Conservation (phyloP, 1,139 yeast genomes). For the Geotrichum armillariae region DNA sequence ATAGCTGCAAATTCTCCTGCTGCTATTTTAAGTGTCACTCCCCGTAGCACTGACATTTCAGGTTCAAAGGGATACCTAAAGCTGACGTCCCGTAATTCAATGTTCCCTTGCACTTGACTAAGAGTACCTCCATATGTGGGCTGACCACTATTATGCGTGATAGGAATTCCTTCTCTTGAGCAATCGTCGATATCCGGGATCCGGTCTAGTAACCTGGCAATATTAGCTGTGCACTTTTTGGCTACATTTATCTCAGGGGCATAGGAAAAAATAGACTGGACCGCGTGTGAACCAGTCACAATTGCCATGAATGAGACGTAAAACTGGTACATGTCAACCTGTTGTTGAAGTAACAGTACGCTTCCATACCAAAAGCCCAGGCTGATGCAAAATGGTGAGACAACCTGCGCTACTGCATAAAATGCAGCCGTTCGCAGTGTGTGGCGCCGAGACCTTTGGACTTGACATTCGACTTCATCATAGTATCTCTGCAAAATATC, state of each 20-base stretch:
- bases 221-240: conserved; percentile 65
- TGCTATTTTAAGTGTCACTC: conserved; percentile 62
- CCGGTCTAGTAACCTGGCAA: conserved; percentile 71
- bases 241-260: conserved; percentile 66
- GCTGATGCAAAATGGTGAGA: conserved; percentile 42
- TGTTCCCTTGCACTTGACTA: conserved; percentile 49
- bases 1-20: conserved; percentile 86
- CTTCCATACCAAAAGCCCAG: conserved; percentile 45
- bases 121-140: conserved; percentile 24
- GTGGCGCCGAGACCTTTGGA: conserved; percentile 32
- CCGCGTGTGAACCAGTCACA: conserved; percentile 80
- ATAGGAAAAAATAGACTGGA: conserved; percentile 84
- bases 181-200: conserved; percentile 55
- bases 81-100: conserved; percentile 60
- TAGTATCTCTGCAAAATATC: conserved; percentile 36
- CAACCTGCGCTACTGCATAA: conserved; percentile 40
- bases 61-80: conserved; percentile 88
- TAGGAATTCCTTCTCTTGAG: conserved; percentile 54
- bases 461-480: conserved; percentile 35
- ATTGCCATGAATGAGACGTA: conserved; percentile 48
- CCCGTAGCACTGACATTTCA: conserved; percentile 63
- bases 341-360: conserved; percentile 33
- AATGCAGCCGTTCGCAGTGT: conserved; percentile 35
- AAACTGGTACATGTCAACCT: conserved; percentile 35
- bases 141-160: conserved; percentile 20